These are phyloP conservation scores for Exutisphaerella laricina DNA, from an alignment of 2,329 filamentous ascomycete species.

Conservation along the genomic window DNA sequence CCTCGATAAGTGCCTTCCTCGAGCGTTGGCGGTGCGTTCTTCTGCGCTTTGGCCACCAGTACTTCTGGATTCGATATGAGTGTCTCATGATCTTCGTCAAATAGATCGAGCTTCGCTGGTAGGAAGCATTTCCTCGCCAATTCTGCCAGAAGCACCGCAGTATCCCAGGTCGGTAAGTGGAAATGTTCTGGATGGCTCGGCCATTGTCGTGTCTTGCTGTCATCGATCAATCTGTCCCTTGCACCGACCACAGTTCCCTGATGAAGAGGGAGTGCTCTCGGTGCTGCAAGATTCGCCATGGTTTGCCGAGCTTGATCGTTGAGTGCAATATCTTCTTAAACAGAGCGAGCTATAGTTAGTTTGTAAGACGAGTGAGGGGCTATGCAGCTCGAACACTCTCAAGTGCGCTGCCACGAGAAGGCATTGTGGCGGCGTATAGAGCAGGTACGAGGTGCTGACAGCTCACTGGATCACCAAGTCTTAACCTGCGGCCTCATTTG, in stretches of 20 bases:
- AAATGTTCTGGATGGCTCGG: constrained; percentile 12
- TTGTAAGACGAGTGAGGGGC: background rate
- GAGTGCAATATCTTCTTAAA: too few relatives aligned
- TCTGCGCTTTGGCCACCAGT: constrained; percentile 11
- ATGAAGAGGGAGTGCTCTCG: background rate
- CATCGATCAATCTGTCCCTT: background rate
- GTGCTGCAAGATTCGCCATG: constrained; percentile 1
- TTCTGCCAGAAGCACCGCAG: constrained; percentile 18
- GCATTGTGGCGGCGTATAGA: background rate
- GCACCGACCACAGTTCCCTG: background rate
- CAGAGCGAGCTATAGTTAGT: too few relatives aligned
- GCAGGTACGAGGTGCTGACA: background rate
- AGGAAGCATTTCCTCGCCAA: constrained; percentile 11
- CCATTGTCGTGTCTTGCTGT: constrained; percentile 6
- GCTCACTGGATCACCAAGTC: too few relatives aligned
- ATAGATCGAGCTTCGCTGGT: constrained; percentile 10
- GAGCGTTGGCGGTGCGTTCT: constrained; percentile 11
- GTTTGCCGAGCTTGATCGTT: background rate
- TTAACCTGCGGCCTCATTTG: too few relatives aligned
- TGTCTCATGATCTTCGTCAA: constrained; percentile 12
- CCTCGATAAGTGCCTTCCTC: constrained; percentile 18
- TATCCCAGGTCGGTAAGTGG: constrained; percentile 16
- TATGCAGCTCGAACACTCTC: background rate
- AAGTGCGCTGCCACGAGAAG: background rate
- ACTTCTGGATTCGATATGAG: constrained; percentile 18